Percentiles rank a stretch among this genome's conserved stretches.
These are phyloP conservation scores for Fusarium pininemorale DNA, from an alignment of 2,329 filamentous ascomycete species.

Conservation along the genomic window DNA sequence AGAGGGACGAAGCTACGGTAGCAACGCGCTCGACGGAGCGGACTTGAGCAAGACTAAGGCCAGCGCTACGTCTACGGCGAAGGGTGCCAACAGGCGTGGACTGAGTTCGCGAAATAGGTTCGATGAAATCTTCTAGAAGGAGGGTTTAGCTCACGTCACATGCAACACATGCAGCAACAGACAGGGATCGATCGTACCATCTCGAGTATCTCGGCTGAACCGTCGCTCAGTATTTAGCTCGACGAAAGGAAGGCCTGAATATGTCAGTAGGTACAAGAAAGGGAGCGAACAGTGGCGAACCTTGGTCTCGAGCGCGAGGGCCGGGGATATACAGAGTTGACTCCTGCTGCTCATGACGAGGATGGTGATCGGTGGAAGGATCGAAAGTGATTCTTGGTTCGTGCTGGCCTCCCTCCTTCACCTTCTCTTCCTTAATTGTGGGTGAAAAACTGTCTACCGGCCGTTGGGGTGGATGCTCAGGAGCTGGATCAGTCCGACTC, in stretches of 20 bases:
- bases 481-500: constrained; percentile 21
- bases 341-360: constrained; percentile 39
- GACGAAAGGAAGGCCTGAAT: constrained; percentile 39
- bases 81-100: constrained; percentile 20
- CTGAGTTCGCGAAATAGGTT: constrained; percentile 18
- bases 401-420: not conserved
- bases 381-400: constrained; percentile 44
- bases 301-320: constrained; percentile 46
- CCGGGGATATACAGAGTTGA: constrained; percentile 45
- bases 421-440: not conserved
- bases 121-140: constrained; percentile 32
- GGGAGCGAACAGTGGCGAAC: constrained; percentile 4
- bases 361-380: constrained; percentile 39
- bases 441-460: not conserved
- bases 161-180: not conserved
- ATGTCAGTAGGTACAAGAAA: constrained; percentile 1
- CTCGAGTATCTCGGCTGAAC: constrained; percentile 32
- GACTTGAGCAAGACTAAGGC: constrained; percentile 42
- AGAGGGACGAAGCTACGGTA: constrained; percentile 50
- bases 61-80: constrained; percentile 38
- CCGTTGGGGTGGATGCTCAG: not conserved
- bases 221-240: constrained; percentile 36
- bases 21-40: constrained; percentile 50
- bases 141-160: not conserved
- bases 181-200: constrained; percentile 1